These are phyloP conservation scores for Udeniomyces megalosporus DNA, from an alignment of 768 basidiomycete genomes.

Conservation along the genomic window DNA sequence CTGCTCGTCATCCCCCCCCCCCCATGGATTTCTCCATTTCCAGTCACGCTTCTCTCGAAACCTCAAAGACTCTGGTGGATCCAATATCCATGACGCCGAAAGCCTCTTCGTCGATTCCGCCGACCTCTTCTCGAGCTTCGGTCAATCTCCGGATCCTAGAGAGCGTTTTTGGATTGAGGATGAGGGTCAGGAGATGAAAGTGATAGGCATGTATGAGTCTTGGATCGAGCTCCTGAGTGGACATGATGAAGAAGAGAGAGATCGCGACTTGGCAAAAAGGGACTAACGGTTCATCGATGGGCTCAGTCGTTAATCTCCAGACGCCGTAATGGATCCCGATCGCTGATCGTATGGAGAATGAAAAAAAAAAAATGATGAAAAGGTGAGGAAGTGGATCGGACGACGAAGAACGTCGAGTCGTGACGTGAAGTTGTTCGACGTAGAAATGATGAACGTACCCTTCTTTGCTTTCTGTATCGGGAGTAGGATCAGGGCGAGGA, in stretches of 20 bases:
- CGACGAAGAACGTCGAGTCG: no score
- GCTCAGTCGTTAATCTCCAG: conserved; percentile 20
- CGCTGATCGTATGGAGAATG: no score
- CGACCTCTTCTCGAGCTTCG: conserved; percentile 39
- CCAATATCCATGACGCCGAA: conserved; percentile 48
- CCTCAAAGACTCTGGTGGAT: conserved; percentile 33
- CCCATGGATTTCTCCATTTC: no score
- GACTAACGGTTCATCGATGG: conserved; percentile 40
- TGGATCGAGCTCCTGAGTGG: no score
- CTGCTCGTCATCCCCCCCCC: no score
- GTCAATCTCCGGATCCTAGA: conserved; percentile 36
- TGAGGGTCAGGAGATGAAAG: neutral
- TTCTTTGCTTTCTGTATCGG: conserved; percentile 30
- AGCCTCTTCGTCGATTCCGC: conserved; percentile 39
- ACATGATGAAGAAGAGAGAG: neutral
- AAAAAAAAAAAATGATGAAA: no score
- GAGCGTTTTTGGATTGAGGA: no score
- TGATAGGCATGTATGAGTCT: neutral
- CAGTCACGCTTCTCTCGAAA: no score
- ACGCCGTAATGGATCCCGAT: conserved; percentile 55
- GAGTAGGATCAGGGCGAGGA: neutral
- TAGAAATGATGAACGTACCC: neutral
- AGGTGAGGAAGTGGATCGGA: no score
- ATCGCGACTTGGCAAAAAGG: neutral
- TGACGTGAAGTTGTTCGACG: no score